Conservation (phyloP, 805 yeast species). For the Torulaspora franciscae region DNA sequence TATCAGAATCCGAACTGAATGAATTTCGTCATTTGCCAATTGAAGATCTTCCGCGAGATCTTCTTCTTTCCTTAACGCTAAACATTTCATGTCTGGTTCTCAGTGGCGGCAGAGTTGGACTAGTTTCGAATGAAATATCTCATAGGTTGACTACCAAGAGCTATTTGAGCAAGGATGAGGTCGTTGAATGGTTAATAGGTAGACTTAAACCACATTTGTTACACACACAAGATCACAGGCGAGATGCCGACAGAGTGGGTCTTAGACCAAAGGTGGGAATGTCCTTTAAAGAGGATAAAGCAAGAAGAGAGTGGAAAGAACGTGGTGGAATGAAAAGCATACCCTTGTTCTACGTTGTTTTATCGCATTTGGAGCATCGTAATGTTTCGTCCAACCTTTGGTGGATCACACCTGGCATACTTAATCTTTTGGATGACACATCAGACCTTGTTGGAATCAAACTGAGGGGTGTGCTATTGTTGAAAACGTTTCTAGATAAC, state of each 20-base stretch:
- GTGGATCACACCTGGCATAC: slow-evolving; percentile 35
- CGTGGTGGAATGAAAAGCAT: slow-evolving; percentile 27
- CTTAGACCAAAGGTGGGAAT: slow-evolving; percentile 33
- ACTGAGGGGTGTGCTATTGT: slow-evolving; percentile 24
- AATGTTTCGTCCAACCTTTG: slow-evolving; percentile 29
- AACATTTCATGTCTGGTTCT: slow-evolving; percentile 9
- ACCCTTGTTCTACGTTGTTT: slow-evolving; percentile 24
- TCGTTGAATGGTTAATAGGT: slow-evolving; percentile 7
- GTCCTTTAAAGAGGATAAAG: slow-evolving; percentile 21
- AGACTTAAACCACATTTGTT: slow-evolving; percentile 15
- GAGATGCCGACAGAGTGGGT: slow-evolving; percentile 14
- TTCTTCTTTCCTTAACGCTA: slow-evolving; percentile 1
- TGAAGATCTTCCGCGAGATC: slow-evolving; percentile 4
- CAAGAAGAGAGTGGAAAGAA: slow-evolving; percentile 20
- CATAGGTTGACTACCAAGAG: neutral
- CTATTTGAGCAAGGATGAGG: neutral
- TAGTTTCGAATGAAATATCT: neutral
- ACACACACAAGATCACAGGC: slow-evolving; percentile 3
- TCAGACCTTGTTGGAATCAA: slow-evolving; percentile 24
- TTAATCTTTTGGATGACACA: slow-evolving; percentile 32
- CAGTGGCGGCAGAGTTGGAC: slow-evolving; percentile 4
- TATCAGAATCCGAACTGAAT: slow-evolving; percentile 5
- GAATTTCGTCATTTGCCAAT: slow-evolving; percentile 1
- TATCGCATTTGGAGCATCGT: slow-evolving; percentile 15
- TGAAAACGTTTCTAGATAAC: slow-evolving; percentile 19